A percentile compares a stretch with the other conserved stretches of the same genome.
phyloP scores from a whole-genome alignment of 441 rosid species.

The Croton laevigatus region DNA sequence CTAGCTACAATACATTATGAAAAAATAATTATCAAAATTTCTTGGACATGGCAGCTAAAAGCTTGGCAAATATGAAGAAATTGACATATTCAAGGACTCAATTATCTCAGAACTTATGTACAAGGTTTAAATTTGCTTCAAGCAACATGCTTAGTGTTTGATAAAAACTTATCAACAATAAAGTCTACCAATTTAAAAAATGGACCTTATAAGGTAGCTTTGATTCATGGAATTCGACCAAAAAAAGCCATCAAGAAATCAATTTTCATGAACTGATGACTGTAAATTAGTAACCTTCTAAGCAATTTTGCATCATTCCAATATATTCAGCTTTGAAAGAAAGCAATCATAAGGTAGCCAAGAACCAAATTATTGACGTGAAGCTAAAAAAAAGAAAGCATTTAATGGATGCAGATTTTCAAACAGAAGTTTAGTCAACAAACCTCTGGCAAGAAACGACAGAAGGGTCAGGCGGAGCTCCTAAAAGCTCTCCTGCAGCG shows the following conservation, averaged over 20 bases:
- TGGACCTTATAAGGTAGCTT: background rate
- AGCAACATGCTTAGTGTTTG: background rate
- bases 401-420: background rate
- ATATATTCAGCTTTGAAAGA: background rate
- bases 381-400: background rate
- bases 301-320: background rate
- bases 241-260: background rate
- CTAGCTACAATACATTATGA: no score
- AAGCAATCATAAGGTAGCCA: background rate
- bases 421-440: background rate
- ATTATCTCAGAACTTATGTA: background rate
- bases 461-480: slow-evolving; percentile 15
- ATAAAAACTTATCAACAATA: no score
- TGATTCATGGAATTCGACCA: background rate
- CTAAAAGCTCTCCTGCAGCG: slow-evolving; percentile 14
- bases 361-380: background rate
- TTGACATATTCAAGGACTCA: background rate
- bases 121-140: background rate
- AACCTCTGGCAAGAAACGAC: slow-evolving; percentile 23
- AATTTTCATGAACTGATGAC: background rate
- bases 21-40: background rate
- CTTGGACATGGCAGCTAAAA: background rate
- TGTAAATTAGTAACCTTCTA: background rate
- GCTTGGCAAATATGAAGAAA: background rate
- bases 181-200: no score